Evolutionary conservation across 331 rosid species (phyloP).

Genomic region (Rhamnella rubrinervis): DNA sequence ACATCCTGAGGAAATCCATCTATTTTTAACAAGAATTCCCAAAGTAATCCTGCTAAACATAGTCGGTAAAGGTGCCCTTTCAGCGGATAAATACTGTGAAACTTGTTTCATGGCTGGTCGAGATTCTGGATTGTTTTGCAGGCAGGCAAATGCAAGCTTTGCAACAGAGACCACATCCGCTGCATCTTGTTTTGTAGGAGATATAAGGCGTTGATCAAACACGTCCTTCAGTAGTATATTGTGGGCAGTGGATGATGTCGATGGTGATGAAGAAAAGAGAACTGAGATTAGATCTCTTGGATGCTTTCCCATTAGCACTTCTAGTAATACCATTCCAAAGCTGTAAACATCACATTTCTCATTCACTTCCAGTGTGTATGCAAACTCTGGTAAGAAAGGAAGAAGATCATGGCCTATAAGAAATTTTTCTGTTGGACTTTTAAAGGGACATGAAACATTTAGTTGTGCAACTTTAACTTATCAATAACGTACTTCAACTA

Average conservation of each 20-base stretch:
- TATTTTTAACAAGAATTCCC: background rate
- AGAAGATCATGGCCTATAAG: background rate
- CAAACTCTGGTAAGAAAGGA: conserved; percentile 33
- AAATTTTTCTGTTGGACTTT: no score
- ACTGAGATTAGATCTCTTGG: conserved; percentile 37
- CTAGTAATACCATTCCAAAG: conserved; percentile 46
- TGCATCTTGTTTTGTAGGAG: conserved; percentile 16
- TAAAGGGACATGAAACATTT: background rate
- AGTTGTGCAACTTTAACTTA: background rate
- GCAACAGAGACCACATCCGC: background rate
- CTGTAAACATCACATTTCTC: conserved; percentile 50
- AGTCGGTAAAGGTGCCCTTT: background rate
- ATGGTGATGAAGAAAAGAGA: conserved; percentile 8
- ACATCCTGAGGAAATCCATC: background rate
- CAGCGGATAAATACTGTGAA: conserved; percentile 1
- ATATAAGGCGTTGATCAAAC: conserved; percentile 31
- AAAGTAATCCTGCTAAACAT: conserved; percentile 3
- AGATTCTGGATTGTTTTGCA: conserved; percentile 13
- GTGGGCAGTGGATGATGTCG: conserved; percentile 5
- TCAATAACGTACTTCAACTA: background rate
- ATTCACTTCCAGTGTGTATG: conserved; percentile 33
- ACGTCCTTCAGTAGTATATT: conserved; percentile 35
- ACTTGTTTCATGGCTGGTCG: conserved; percentile 23
- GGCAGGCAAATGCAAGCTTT: conserved; percentile 21
- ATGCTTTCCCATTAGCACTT: conserved; percentile 49